These are phyloP conservation scores for Acanthochlamys bracteata DNA, from an alignment of 106 monocot genomes.

Conservation along the genomic window DNA sequence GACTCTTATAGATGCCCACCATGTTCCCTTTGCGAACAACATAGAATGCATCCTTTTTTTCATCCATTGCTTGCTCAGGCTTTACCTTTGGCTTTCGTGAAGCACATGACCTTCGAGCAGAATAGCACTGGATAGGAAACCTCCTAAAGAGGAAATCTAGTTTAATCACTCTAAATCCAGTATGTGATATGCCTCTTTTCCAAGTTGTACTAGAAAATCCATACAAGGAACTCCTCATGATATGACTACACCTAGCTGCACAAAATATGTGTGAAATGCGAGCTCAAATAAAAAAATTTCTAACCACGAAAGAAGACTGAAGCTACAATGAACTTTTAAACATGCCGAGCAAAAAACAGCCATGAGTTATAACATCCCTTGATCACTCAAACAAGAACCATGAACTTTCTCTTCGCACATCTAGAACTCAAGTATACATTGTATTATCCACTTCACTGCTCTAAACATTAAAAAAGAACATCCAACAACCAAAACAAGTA, in stretches of 20 bases:
- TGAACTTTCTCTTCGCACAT: too few relatives aligned
- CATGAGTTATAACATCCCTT: too few relatives aligned
- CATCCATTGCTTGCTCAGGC: conserved; percentile 15
- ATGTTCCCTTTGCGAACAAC: conserved; percentile 85
- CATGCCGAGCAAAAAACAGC: too few relatives aligned
- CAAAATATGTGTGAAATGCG: conserved; percentile 1
- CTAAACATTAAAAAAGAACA: too few relatives aligned
- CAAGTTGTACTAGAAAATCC: conserved; percentile 22
- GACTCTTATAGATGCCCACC: conserved; percentile 63
- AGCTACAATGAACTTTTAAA: not conserved
- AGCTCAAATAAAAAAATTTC: not conserved
- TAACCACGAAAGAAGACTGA: not conserved
- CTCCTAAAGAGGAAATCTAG: conserved; percentile 12
- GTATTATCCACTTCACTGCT: too few relatives aligned
- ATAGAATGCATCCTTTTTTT: conserved; percentile 64
- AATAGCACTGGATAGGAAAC: conserved; percentile 21
- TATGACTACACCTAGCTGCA: conserved; percentile 2
- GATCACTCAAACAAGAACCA: too few relatives aligned
- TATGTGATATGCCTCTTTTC: conserved; percentile 23
- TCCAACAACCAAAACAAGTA: too few relatives aligned
- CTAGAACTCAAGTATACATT: too few relatives aligned
- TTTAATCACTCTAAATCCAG: conserved; percentile 11
- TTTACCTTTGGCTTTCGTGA: conserved; percentile 7
- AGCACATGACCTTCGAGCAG: conserved; percentile 13
- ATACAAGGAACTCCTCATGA: conserved; percentile 33